Evolutionary conservation across 176 grass and related monocot species (phyloP).

Genomic region (Phoenix dactylifera): DNA sequence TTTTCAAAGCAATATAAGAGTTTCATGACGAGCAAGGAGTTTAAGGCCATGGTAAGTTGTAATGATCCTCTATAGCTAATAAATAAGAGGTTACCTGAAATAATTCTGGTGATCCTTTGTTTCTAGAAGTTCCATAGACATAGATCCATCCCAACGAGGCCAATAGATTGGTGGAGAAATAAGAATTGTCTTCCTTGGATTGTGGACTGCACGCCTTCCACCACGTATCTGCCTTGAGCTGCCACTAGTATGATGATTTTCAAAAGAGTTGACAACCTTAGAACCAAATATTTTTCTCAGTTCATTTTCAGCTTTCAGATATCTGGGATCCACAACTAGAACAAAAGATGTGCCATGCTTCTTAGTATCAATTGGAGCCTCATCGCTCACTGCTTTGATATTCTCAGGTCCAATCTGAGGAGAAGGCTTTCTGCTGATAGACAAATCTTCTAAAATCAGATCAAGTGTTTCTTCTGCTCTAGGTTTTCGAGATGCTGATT

Average conservation of each 20-base stretch:
- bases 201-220: conserved; percentile 45
- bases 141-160: conserved; percentile 77
- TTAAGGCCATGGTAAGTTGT: too few relatives aligned
- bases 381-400: conserved; percentile 34
- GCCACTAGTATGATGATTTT: conserved; percentile 61
- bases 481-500: conserved; percentile 18
- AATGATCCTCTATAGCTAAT: too few relatives aligned
- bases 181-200: conserved; percentile 80
- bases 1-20: too few relatives aligned
- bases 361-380: conserved; percentile 24
- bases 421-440: conserved; percentile 37
- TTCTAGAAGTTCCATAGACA: conserved; percentile 79
- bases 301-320: conserved; percentile 90
- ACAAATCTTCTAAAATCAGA: conserved; percentile 77
- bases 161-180: conserved; percentile 65
- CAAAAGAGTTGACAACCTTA: conserved; percentile 90
- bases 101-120: conserved; percentile 68
- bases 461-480: conserved; percentile 48
- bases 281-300: conserved; percentile 97
- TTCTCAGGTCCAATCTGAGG: conserved; percentile 28
- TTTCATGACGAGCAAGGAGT: too few relatives aligned
- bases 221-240: conserved; percentile 70
- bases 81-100: conserved; percentile 59
- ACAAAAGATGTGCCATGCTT: conserved; percentile 28
- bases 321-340: conserved; percentile 71